Conservation (phyloP, 495 filamentous ascomycete genomes). For the Schizothecium vesticola region DNA sequence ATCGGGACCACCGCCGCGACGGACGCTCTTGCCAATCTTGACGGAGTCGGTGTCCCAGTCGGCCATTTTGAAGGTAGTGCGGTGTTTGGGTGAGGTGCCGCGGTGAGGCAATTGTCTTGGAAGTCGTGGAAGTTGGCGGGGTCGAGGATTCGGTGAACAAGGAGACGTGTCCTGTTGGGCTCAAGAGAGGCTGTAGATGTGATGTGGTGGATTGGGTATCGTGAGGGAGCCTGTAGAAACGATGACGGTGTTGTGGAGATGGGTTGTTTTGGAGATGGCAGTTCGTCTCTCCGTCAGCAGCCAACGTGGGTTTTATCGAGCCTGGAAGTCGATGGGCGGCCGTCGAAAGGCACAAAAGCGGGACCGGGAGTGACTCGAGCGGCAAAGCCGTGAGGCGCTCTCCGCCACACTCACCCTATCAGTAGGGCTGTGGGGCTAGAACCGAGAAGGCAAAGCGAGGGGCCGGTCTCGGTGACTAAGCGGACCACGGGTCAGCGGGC, state of each 20-base stretch:
- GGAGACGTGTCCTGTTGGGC: not conserved
- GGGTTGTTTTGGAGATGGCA: not conserved
- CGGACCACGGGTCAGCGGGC: not conserved
- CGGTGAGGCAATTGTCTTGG: not conserved
- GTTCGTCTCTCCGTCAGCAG: not conserved
- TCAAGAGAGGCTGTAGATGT: not conserved
- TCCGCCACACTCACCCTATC: constrained; percentile 28
- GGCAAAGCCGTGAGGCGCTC: constrained; percentile 16
- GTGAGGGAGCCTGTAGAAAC: not conserved
- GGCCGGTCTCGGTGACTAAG: constrained; percentile 5
- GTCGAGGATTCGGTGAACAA: not conserved
- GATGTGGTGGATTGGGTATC: not conserved
- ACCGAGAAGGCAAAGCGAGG: not conserved
- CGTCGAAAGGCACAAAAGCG: constrained; percentile 21
- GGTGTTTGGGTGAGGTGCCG: constrained; percentile 10
- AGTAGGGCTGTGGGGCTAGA: constrained; percentile 20
- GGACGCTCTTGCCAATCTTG: constrained; percentile 84
- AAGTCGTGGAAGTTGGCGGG: not conserved
- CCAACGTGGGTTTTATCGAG: constrained; percentile 2
- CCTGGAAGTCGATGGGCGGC: constrained; percentile 29
- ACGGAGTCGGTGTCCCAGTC: constrained; percentile 60
- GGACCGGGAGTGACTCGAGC: constrained; percentile 28
- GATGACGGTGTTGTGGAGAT: not conserved
- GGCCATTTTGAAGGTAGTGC: constrained; percentile 43
- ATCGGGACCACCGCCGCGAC: constrained; percentile 52